Base-by-base conservation (phyloP, 176 grass and related monocot species). In the Hordeum vulgare region DNA sequence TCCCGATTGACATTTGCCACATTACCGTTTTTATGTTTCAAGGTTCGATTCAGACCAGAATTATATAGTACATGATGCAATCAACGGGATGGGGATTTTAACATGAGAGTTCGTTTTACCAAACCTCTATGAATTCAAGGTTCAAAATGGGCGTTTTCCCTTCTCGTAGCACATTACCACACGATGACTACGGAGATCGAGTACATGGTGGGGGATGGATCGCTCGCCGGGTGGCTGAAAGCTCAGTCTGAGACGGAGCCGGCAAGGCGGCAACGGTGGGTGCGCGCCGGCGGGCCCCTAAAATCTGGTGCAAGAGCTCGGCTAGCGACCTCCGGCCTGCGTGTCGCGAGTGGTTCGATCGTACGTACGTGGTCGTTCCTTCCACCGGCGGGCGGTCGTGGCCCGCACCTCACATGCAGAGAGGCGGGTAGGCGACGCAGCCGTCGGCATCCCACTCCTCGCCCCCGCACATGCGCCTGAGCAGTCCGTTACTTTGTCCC, bases 391-490 rank as follows among this genome's bases (percentile, higher is more conserved):
- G 42, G 33, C 58, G 24, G 75, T 42, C 8, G 62, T 76, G 82
- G 77, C 63, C 84, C 40, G 54, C 77, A 75, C 69, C 85, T 84
- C 89, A 87, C 89, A 90, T 87, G 89, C 66, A 18, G 12, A 18
- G 12, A 27, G 35, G 15, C 39, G 71, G 71, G 56, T 21, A 20
- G 40, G 79, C 61, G 68, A 27, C 56, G 67, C 81, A 35, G 80
- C 81, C 81, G 81, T 84, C 88, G 83, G 37, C 80, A 14, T 86
- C 88, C 44, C 15, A 58, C 59, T 24, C 17, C 9, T 33, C 60
- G 66, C 80, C 66, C 68, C n/a, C 65, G 80, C 85, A 90, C 89
- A 90, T 84, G 88, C 83, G 31, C 62, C 70, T 12, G 37, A 61
- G 75, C 89, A 53, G 84, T 85, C 83, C 73, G 87, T 89, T 85